Conservation (phyloP, 768 basidiomycete species). For the Kwoniella mangroviensis region DNA sequence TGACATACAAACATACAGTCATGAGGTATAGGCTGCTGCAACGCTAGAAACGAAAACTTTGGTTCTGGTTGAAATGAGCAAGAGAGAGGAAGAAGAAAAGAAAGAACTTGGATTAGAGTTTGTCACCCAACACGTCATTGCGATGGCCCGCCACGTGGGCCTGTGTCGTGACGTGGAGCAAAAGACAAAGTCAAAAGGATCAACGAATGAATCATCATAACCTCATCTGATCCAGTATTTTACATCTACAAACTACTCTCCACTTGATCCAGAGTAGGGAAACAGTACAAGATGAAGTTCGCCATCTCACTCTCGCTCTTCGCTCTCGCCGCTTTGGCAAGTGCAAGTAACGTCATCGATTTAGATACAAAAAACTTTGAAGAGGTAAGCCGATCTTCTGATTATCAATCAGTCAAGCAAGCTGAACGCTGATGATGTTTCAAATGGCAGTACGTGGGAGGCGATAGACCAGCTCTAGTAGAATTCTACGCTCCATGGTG, state of each 20-base stretch:
- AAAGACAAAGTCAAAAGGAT: too few relatives aligned
- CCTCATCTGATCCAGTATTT: too few relatives aligned
- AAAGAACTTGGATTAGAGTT: too few relatives aligned
- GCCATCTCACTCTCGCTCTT: slow-evolving; percentile 16
- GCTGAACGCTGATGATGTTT: not conserved
- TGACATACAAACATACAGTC: too few relatives aligned
- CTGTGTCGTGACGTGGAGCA: too few relatives aligned
- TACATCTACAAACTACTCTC: slow-evolving; percentile 4
- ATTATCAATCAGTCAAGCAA: not conserved
- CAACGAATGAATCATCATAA: too few relatives aligned
- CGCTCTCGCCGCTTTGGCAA: slow-evolving; percentile 33
- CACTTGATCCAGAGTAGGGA: not conserved
- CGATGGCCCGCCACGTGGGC: too few relatives aligned
- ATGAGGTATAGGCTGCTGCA: too few relatives aligned
- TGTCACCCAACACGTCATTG: too few relatives aligned
- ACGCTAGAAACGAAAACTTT: too few relatives aligned
- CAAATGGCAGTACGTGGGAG: slow-evolving; percentile 63
- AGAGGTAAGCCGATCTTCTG: slow-evolving; percentile 54
- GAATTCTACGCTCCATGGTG: slow-evolving; percentile 66
- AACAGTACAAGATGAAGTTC: slow-evolving; percentile 14
- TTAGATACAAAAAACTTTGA: slow-evolving; percentile 78
- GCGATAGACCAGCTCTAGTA: slow-evolving; percentile 80
- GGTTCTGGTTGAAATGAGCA: too few relatives aligned
- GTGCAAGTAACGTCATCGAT: slow-evolving; percentile 77
- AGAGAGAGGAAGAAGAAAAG: too few relatives aligned